A percentile compares a stretch with the other conserved stretches of the same genome.
These are phyloP conservation scores for Fusarium nygamai DNA, from an alignment of 2,329 filamentous ascomycete species.

Conservation along the genomic window DNA sequence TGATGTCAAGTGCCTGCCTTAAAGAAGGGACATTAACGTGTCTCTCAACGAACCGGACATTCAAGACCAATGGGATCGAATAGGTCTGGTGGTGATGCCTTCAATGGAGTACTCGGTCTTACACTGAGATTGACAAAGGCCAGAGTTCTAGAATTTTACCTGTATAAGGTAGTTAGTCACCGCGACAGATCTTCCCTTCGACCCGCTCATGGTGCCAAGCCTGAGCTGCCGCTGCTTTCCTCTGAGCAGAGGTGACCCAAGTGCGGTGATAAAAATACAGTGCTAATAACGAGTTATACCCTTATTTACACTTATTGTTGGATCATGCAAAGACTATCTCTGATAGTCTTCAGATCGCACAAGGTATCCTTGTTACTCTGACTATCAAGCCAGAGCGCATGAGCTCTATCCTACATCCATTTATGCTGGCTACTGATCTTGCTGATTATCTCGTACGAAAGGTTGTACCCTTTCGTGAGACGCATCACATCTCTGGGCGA, in stretches of 20 bases:
- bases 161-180: not conserved
- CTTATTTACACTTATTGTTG: conserved; percentile 55
- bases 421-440: conserved; percentile 77
- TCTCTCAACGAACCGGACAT: not conserved
- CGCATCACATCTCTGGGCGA: conserved; percentile 79
- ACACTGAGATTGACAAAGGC: conserved; percentile 4
- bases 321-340: conserved; percentile 78
- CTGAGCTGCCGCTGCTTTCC: not conserved
- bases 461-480: conserved; percentile 66
- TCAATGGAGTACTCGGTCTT: conserved; percentile 25
- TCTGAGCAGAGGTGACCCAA: not conserved
- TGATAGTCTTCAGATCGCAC: conserved; percentile 79
- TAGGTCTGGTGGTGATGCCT: conserved; percentile 12
- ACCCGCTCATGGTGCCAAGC: not conserved
- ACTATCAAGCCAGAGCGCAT: conserved; percentile 75
- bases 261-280: not conserved
- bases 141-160: conserved; percentile 15
- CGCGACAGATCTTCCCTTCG: not conserved
- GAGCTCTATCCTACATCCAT: conserved; percentile 73
- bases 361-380: conserved; percentile 75
- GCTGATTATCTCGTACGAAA: conserved; percentile 70
- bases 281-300: not conserved
- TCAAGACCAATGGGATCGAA: not conserved
- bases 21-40: not conserved
- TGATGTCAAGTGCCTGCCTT: not conserved